Conservation (phyloP, 176 grass and related monocot genomes). For the Bothriochloa decipiens region DNA sequence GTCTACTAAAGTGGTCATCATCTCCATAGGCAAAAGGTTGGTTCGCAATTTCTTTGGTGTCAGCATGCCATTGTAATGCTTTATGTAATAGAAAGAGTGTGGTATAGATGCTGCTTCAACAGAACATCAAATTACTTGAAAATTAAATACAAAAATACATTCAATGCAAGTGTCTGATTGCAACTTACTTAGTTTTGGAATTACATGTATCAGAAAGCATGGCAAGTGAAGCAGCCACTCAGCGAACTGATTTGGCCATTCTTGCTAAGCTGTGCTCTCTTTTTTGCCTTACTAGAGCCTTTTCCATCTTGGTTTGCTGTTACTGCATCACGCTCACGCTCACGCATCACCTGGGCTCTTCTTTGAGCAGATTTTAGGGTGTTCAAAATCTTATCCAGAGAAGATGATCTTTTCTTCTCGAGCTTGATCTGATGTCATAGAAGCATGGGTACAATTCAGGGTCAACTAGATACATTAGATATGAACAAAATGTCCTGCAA, state of each 20-base stretch:
- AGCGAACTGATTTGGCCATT: slow-evolving; percentile 78
- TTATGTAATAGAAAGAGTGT: background rate
- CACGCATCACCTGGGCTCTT: slow-evolving; percentile 73
- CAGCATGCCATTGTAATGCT: background rate
- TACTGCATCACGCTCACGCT: slow-evolving; percentile 55
- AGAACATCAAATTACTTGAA: background rate
- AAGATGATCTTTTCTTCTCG: slow-evolving; percentile 87
- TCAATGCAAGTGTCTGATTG: background rate
- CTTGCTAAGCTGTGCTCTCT: slow-evolving; percentile 46
- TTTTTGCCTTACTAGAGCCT: slow-evolving; percentile 50
- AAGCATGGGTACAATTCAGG: slow-evolving; percentile 25
- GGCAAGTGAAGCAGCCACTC: slow-evolving; percentile 92
- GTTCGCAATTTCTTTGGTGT: background rate
- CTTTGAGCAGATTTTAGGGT: slow-evolving; percentile 80
- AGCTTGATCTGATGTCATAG: slow-evolving; percentile 67
- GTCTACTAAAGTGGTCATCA: background rate
- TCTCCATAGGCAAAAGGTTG: slow-evolving; percentile 2
- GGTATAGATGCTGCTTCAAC: slow-evolving; percentile 13
- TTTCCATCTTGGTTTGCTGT: slow-evolving; percentile 55
- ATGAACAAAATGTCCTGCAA: background rate
- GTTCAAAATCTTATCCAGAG: slow-evolving; percentile 83
- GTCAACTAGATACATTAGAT: slow-evolving; percentile 17
- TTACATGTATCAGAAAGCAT: slow-evolving; percentile 66
- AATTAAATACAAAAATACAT: slow-evolving; percentile 5
- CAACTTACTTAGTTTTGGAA: slow-evolving; percentile 40